Conservation (phyloP, 2,329 filamentous ascomycete species). For the Neopestalotiopsis clavispora region DNA sequence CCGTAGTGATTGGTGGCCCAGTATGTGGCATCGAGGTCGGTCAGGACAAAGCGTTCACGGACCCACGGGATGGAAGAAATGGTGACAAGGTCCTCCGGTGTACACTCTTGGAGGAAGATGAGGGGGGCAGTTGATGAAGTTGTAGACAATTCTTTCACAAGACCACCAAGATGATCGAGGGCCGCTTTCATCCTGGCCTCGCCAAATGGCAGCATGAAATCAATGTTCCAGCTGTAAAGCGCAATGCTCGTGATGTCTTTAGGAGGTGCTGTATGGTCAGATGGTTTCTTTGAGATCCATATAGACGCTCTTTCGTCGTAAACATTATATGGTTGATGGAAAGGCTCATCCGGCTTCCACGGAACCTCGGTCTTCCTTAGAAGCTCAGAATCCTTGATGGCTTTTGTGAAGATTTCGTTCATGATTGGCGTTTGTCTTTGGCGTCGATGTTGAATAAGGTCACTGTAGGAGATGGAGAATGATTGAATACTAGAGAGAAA, state of each 20-base stretch:
- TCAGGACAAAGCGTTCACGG: constrained; percentile 48
- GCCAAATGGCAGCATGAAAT: constrained; percentile 36
- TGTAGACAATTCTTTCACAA: constrained; percentile 10
- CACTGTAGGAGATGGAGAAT: too few species aligned
- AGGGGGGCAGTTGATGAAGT: constrained; percentile 36
- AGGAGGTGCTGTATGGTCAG: neutral
- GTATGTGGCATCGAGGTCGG: constrained; percentile 43
- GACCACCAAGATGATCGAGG: constrained; percentile 27
- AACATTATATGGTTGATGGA: constrained; percentile 29
- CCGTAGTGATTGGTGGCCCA: constrained; percentile 53
- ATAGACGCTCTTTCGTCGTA: constrained; percentile 24
- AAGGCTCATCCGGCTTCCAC: constrained; percentile 32
- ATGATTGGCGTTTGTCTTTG: constrained; percentile 19
- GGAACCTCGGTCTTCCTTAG: constrained; percentile 24
- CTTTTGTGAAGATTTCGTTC: constrained; percentile 28
- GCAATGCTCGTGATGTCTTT: constrained; percentile 25
- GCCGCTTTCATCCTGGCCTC: constrained; percentile 32
- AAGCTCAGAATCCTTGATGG: constrained; percentile 22
- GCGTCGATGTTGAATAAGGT: neutral
- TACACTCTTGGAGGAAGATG: constrained; percentile 58
- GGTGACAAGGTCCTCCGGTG: constrained; percentile 45
- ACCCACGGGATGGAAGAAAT: constrained; percentile 51
- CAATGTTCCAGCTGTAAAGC: constrained; percentile 38
- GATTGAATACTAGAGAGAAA: too few species aligned
- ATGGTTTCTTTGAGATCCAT: constrained; percentile 23